Percentiles rank a stretch among this genome's conserved stretches.
Conservation (phyloP, 192 early-diverging fungal genomes). For the Funneliformis geosporum region DNA sequence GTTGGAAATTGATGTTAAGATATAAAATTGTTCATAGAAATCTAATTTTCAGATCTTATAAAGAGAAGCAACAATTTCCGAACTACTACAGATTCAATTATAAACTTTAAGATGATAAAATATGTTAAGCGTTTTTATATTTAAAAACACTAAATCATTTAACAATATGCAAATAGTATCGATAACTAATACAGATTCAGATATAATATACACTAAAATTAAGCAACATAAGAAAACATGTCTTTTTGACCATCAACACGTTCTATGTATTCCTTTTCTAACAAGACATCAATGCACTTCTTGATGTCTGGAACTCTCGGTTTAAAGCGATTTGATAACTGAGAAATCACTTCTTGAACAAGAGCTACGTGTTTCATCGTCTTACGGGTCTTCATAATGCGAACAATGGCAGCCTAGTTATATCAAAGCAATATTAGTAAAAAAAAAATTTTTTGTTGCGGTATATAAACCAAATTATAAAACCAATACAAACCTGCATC, state of each 20-base stretch:
- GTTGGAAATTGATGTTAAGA: neutral
- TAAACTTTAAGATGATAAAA: neutral
- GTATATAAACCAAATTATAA: neutral
- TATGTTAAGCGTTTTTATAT: neutral
- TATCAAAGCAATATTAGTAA: neutral
- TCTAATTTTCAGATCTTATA: neutral
- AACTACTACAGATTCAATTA: neutral
- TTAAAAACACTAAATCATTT: neutral
- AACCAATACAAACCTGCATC: conserved; percentile 72
- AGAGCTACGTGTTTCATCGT: conserved; percentile 80
- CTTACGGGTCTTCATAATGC: conserved; percentile 99
- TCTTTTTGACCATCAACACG: conserved; percentile 80
- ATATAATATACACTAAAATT: conserved; percentile 25
- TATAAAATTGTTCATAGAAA: neutral
- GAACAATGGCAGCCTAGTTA: conserved; percentile 88
- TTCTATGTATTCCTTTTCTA: conserved; percentile 93
- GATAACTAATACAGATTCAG: neutral
- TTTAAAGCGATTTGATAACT: conserved; percentile 86
- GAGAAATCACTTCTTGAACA: conserved; percentile 86
- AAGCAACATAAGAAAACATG: conserved; percentile 83
- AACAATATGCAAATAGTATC: neutral
- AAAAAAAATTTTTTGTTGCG: too few species aligned
- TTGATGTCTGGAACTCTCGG: conserved; percentile 91
- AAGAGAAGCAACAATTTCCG: neutral
- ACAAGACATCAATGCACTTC: conserved; percentile 90